Base-by-base conservation (phyloP, 768 basidiomycete species). In the Suillus clintonianus region DNA sequence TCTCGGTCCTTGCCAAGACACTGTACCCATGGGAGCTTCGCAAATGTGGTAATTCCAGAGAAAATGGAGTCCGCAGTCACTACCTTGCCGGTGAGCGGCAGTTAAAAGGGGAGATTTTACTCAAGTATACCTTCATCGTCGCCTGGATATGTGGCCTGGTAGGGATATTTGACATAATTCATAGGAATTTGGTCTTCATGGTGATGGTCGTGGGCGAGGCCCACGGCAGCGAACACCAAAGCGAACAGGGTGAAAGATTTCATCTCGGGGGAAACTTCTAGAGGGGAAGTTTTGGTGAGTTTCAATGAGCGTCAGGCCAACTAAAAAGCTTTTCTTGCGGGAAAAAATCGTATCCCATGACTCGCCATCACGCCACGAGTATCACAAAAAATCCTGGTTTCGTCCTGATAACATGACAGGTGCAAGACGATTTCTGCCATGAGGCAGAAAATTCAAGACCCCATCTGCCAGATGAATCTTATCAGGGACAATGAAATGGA, bases 11-110 rank as follows among this genome's bases (percentile, higher is more conserved):
- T 83, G 48, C 86, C 86, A 58, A 95, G 85, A 73, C 94, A 95
- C 67, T 88, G 85, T 1, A 87, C 83, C 86, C 90, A 94, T 32
- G 92, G 92, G n/a, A 96, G 82, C 74, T 85, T 94, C 19, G 94
- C 94, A 72, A 95, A 96, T 3, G 92, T 92, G 2, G 87, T 86
- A 39, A 94, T 89, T 10, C 94, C 94, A 53, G 90, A 87, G 76
- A 94, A 95, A 41, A 90, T 78, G 19, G 92, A 86, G 71, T 95
- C 89, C 4, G 88, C 89, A 47, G 89, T 91, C 36, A 90, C 89
- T 90, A 56, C 13, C 55, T 17, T 30, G n/a, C 5, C 5, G 41
- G 30, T 24, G 43, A 55, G 41, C 13, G 27, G 55, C 17, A 55
- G 48, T 36, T 55, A 9, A 59, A 36, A 4, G 36, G 24, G 0